Conservation (phyloP, 2,329 filamentous ascomycete genomes). For the Myotisia sp. region DNA sequence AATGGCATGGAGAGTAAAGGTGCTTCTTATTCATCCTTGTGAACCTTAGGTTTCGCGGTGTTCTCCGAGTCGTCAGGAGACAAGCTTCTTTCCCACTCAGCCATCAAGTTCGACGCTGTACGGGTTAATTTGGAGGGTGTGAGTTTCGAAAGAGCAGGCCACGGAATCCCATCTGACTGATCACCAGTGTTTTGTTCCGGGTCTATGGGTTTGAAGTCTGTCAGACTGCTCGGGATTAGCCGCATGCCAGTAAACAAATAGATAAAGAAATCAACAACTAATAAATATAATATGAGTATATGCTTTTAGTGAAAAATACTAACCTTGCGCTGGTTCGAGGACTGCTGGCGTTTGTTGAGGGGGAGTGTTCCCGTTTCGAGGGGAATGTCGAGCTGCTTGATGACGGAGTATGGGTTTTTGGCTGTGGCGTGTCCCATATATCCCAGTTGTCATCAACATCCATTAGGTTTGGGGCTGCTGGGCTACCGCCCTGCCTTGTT, state of each 20-base stretch:
- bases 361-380: slow-evolving; percentile 34
- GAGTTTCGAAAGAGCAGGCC: slow-evolving; percentile 57
- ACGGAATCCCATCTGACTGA: slow-evolving; percentile 37
- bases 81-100: slow-evolving; percentile 76
- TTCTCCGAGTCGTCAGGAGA: slow-evolving; percentile 27
- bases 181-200: slow-evolving; percentile 19
- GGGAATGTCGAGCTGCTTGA: slow-evolving; percentile 38
- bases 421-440: slow-evolving; percentile 39
- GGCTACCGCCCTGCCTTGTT: slow-evolving; percentile 19
- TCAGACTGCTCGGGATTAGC: slow-evolving; percentile 20
- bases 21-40: slow-evolving; percentile 1
- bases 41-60: not conserved
- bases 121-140: slow-evolving; percentile 64
- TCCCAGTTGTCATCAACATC: slow-evolving; percentile 41
- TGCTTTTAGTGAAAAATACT: slow-evolving; percentile 17
- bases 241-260: slow-evolving; percentile 4
- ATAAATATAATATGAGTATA: slow-evolving; percentile 12
- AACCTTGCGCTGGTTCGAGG: slow-evolving; percentile 43
- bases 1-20: not conserved
- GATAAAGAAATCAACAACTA: slow-evolving; percentile 1
- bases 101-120: slow-evolving; percentile 74
- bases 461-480: slow-evolving; percentile 27
- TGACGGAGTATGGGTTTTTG: slow-evolving; percentile 28
- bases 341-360: slow-evolving; percentile 33
- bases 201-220: slow-evolving; percentile 22